These are phyloP conservation scores for Chaetomiaceae sp. DNA, from an alignment of 2,329 filamentous ascomycete species.

Conservation along the genomic window DNA sequence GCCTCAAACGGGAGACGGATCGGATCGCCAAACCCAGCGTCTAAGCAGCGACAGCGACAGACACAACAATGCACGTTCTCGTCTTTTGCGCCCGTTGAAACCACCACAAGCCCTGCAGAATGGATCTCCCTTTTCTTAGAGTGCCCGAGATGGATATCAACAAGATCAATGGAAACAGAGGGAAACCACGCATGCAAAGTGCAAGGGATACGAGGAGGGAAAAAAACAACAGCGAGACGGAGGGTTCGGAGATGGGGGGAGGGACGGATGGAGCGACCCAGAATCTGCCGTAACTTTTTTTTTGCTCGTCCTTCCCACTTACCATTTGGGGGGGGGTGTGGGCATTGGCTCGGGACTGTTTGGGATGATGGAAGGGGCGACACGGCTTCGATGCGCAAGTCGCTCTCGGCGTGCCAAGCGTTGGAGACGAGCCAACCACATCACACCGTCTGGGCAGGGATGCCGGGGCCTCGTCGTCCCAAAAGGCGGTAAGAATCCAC, in stretches of 20 bases:
- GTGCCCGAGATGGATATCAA: conserved; percentile 2
- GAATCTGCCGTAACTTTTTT: conserved; percentile 25
- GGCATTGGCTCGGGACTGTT: conserved; percentile 15
- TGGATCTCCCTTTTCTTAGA: too few species aligned
- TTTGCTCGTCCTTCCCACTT: conserved; percentile 6
- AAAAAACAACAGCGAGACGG: conserved; percentile 16
- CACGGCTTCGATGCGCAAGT: conserved; percentile 18
- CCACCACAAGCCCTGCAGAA: background rate
- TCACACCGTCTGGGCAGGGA: conserved; percentile 14
- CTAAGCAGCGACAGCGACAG: conserved; percentile 8
- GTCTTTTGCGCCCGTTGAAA: conserved; percentile 1
- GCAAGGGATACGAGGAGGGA: background rate
- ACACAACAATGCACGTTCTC: conserved; percentile 13
- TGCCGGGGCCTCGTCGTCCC: conserved; percentile 11
- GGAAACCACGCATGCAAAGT: conserved; percentile 7
- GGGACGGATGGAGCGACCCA: conserved; percentile 2
- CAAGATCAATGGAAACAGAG: background rate
- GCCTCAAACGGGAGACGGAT: background rate
- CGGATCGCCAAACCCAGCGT: conserved; percentile 9
- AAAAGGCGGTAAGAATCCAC: conserved; percentile 26
- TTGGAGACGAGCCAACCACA: conserved; percentile 14
- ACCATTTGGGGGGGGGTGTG: conserved; percentile 22
- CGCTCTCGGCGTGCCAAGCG: conserved; percentile 15
- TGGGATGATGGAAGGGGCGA: conserved; percentile 23
- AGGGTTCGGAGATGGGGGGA: conserved; percentile 16